Evolutionary conservation across 305 asterid species (phyloP), one percentile per base, ranked within the genome.

Genomic region (Rubia peregrina): DNA sequence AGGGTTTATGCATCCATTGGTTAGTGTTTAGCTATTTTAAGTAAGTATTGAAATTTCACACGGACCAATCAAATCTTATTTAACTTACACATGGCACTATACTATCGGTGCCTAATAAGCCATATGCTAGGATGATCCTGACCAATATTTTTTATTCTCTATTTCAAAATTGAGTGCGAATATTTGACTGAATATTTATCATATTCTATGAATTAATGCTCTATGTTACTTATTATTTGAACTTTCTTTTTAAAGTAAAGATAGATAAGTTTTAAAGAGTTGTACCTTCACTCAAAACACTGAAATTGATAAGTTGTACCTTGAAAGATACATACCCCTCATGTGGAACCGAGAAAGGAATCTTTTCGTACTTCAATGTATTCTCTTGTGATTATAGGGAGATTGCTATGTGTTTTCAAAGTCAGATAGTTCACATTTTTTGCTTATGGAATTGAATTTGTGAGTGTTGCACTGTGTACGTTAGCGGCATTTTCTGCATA

Each of bases 391-490:
- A 11, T 3, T 16, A 17, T 71, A 22, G 53, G 48, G 22, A 12
- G 57, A 51, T 24, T 48, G 7, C 7, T 61, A 13, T 9, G 7
- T 36, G 13, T 48, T 3, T 17, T 61, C 8, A 43, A n/a, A 2
- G 24, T 36, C 16, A 44, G 33, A 48, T 26, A 43, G 6, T 44
- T 26, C 17, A 30, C 7, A 44, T 30, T 68, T n/a, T 30, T 26
- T 21, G 72, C 74, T 40, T 71, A 41, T 12, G 30, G 49, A 63
- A 48, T 9, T 33, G 53, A 62, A 51, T 61, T 61, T 64, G 40
- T 24, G 5, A 53, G 6, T 16, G 13, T 40, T 22, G 42, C 61
- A 57, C 13, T 9, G 16, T 14, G 12, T 36, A 33, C 48, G 33
- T 73, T 55, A 19, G 48, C 24, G 30, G 6, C 40, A 13, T 36